Conservation (phyloP, 306 rosid genomes). For the Macrotyloma uniflorum region DNA sequence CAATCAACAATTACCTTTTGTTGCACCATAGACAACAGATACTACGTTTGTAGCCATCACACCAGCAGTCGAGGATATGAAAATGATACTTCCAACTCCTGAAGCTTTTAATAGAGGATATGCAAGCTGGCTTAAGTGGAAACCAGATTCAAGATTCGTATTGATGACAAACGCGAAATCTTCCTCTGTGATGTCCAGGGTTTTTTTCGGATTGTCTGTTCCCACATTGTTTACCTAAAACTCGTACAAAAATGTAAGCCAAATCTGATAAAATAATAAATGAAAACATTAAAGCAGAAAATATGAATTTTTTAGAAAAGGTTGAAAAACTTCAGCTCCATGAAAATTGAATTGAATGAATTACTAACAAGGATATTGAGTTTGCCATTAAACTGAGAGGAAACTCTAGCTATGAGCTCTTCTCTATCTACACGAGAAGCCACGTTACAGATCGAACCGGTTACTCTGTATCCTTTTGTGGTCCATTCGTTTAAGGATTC, state of each 20-base stretch:
- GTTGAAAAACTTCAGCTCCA: neutral
- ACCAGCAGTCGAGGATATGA: conserved; percentile 39
- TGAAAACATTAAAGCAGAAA: neutral
- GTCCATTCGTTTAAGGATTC: conserved; percentile 34
- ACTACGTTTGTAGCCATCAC: neutral
- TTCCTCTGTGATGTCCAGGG: conserved; percentile 29
- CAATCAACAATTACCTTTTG: conserved; percentile 42
- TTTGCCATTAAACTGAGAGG: conserved; percentile 44
- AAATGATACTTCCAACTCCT: conserved; percentile 32
- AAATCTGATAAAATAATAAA: neutral
- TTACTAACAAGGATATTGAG: conserved; percentile 40
- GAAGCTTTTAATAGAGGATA: conserved; percentile 44
- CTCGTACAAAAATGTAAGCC: neutral
- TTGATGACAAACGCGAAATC: conserved; percentile 27
- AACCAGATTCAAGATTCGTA: conserved; percentile 42
- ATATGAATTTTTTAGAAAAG: neutral
- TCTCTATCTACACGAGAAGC: conserved; percentile 30
- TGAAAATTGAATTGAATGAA: neutral
- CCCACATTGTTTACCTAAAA: conserved; percentile 40
- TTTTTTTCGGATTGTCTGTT: neutral
- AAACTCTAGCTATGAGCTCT: conserved; percentile 30
- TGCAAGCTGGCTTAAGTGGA: conserved; percentile 46
- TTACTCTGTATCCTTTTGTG: conserved; percentile 39
- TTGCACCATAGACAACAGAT: conserved; percentile 35
- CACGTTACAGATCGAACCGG: conserved; percentile 43